Base-by-base conservation (phyloP, 805 yeast species). In the Metschnikowia vanudenii region DNA sequence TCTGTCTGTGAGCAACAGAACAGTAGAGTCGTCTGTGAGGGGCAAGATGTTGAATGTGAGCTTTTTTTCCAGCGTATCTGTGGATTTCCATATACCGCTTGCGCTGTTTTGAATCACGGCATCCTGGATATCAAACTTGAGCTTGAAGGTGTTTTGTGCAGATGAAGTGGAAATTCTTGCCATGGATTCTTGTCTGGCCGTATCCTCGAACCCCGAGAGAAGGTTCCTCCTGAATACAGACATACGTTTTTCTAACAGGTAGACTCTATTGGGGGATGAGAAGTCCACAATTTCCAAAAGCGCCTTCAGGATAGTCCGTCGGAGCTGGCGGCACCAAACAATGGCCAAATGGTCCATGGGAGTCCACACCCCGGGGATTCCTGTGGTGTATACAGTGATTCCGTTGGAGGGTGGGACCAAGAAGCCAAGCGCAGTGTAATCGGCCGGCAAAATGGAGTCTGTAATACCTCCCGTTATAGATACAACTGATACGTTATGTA, bases 301-400 rank as follows among this genome's bases (percentile, higher is more conserved):
- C 0, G 82, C 69, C 41, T 68, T 67, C 8, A 88, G 84, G 1
- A 92, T 53, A 13, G 75, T 78, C 43, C 77, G 72, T 43, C 97
- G 75, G 32, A 91, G 67, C 63, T 92, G 97, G 50, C 83, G 87
- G 65, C 99, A 92, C 99, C 99, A 92, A 1, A 92, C 96, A 39
- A 94, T 83, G 0, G 98, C 97, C 53, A 89, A 74, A 67, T 92
- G 99, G 64, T 92, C 98, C 34, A 90, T 82, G 1, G 97, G 86
- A 0, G 96, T 83, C 96, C 97, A 92, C 1, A 92, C 97, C 2
- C 75, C 76, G 0, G 96, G 96, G 10, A 92, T 85, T 1, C 96
- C 91, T 0, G 94, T 82, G 0, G 97, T 80, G 55, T 81, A 88
- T 0, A 85, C 87, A 0, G 95, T 82, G 50, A 92, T 82, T 0